A percentile compares a stretch with the other conserved stretches of the same genome.
Conservation (phyloP, 1,284 basidiomycete species). For the Leccinum insolens region DNA sequence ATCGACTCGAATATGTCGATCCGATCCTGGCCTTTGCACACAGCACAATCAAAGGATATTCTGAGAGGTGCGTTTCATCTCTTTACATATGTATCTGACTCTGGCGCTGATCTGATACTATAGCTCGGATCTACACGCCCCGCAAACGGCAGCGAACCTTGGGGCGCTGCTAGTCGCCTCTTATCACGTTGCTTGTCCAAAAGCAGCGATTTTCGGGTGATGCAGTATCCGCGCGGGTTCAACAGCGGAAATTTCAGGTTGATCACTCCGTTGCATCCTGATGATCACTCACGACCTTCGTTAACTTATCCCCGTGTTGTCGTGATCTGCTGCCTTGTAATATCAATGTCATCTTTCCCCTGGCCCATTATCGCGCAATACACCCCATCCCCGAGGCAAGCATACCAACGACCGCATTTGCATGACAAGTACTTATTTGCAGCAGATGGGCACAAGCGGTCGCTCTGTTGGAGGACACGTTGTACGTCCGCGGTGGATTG, state of each 20-base stretch:
- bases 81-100: too few species aligned
- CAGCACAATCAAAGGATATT: too few species aligned
- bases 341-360: slow-evolving; percentile 18
- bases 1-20: too few species aligned
- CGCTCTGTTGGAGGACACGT: slow-evolving; percentile 58
- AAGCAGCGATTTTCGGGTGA: slow-evolving; percentile 49
- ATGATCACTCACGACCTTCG: slow-evolving; percentile 24
- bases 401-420: not conserved
- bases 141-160: too few species aligned
- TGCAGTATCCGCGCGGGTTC: slow-evolving; percentile 7
- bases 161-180: too few species aligned
- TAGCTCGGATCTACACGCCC: too few species aligned
- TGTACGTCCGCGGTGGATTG: slow-evolving; percentile 81
- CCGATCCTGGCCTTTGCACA: too few species aligned
- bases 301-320: slow-evolving; percentile 23
- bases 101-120: too few species aligned
- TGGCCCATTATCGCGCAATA: slow-evolving; percentile 15
- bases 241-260: not conserved
- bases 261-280: slow-evolving; percentile 1
- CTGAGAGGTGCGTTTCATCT: too few species aligned
- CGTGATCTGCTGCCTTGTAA: slow-evolving; percentile 3
- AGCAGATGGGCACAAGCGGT: slow-evolving; percentile 82
- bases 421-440: slow-evolving; percentile 11
- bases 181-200: slow-evolving; percentile 55
- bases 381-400: slow-evolving; percentile 28